These are phyloP conservation scores for Scleroderma citrinum DNA, from an alignment of 768 basidiomycete species.

Conservation along the genomic window DNA sequence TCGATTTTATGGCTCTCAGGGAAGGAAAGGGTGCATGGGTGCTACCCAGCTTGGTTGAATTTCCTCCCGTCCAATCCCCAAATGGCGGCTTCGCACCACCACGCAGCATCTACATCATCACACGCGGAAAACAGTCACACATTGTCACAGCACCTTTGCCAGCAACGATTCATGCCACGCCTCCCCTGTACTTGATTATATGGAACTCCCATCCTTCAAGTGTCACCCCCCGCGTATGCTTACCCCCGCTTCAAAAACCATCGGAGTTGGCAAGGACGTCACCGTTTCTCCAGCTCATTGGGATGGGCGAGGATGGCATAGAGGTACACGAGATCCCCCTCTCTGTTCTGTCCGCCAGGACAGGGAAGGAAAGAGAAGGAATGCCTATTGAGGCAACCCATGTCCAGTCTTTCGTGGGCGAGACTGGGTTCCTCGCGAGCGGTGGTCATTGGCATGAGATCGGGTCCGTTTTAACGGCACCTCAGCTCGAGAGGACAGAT, in stretches of 20 bases:
- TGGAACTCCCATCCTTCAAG: slow-evolving; percentile 58
- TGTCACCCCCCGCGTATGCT: slow-evolving; percentile 48
- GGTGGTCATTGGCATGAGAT: slow-evolving; percentile 46
- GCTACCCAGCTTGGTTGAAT: slow-evolving; percentile 20
- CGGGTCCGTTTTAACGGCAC: slow-evolving; percentile 17
- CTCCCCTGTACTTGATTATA: slow-evolving; percentile 47
- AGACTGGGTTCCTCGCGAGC: slow-evolving; percentile 39
- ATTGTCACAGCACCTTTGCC: slow-evolving; percentile 66
- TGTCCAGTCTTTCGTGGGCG: slow-evolving; percentile 61
- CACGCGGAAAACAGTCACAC: slow-evolving; percentile 64
- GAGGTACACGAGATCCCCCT: slow-evolving; percentile 69
- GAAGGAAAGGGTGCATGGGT: slow-evolving; percentile 27
- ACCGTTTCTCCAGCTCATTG: slow-evolving; percentile 62
- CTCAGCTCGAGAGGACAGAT: slow-evolving; percentile 37
- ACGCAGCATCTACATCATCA: slow-evolving; percentile 55
- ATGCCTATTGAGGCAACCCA: slow-evolving; percentile 39
- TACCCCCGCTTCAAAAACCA: slow-evolving; percentile 19
- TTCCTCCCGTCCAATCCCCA: slow-evolving; percentile 15
- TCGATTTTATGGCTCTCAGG: slow-evolving; percentile 38
- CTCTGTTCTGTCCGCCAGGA: slow-evolving; percentile 34
- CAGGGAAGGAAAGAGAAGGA: slow-evolving; percentile 45
- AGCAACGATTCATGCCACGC: slow-evolving; percentile 35
- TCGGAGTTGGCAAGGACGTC: slow-evolving; percentile 12
- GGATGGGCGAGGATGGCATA: slow-evolving; percentile 63
- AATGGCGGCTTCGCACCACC: slow-evolving; percentile 16